phyloP scores from a whole-genome alignment of 2,329 filamentous ascomycete genomes.

The Colletotrichum cordylinicola region DNA sequence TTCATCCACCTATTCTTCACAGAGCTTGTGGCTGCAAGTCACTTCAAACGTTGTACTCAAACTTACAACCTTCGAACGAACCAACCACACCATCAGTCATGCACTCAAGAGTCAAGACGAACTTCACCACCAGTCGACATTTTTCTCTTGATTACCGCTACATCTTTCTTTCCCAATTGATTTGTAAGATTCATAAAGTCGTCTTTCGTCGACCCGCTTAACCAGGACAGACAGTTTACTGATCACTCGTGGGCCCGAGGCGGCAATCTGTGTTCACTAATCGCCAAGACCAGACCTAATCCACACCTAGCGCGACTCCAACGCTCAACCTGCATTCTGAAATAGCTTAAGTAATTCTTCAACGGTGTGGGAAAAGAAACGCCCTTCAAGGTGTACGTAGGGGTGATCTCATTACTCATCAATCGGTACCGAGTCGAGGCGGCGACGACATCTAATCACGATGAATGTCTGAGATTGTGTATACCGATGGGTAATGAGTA shows the following conservation, averaged over 20 bases:
- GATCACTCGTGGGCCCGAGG: not conserved
- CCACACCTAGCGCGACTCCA: not conserved
- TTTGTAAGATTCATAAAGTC: not conserved
- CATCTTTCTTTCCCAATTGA: accelerated
- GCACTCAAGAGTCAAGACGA: not conserved
- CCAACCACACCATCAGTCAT: accelerated
- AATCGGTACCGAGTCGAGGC: not conserved
- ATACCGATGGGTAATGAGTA: not conserved
- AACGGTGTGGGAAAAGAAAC: not conserved
- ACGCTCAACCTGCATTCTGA: not conserved
- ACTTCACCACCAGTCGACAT: not conserved
- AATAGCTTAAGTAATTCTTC: not conserved
- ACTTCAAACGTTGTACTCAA: not conserved
- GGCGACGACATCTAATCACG: not conserved
- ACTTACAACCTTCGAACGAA: not conserved
- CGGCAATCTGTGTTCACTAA: not conserved
- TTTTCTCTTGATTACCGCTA: not conserved
- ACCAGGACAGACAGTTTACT: not conserved
- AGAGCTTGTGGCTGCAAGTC: not conserved
- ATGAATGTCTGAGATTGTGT: accelerated
- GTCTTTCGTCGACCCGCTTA: not conserved
- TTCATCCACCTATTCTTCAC: not conserved
- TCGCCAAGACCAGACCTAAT: not conserved
- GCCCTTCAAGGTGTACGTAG: not conserved
- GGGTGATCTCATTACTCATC: not conserved